These are phyloP conservation scores for Eudorina sp. DNA, from an alignment of 139 green algal species.

Conservation along the genomic window DNA sequence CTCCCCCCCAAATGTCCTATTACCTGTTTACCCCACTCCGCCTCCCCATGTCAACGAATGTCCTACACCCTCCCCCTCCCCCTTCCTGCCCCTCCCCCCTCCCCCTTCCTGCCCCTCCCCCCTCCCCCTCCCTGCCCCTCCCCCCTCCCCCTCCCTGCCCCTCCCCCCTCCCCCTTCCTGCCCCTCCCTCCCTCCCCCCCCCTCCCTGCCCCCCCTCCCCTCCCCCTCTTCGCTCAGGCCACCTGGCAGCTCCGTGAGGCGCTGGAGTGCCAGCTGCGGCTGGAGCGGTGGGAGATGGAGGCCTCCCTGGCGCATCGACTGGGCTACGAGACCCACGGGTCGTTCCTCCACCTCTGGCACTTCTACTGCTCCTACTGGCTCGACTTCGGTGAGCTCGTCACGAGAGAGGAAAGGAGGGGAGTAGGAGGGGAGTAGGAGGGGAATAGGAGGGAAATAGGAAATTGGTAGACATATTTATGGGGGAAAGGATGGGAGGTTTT, in stretches of 20 bases:
- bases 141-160: neutral
- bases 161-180: neutral
- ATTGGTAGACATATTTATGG: too few species aligned
- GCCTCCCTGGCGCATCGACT: neutral
- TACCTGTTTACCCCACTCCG: too few species aligned
- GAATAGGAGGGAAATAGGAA: too few species aligned
- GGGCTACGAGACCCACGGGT: neutral
- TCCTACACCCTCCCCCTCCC: neutral
- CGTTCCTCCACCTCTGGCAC: constrained; percentile 71
- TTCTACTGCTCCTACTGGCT: constrained; percentile 89
- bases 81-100: neutral
- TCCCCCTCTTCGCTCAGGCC: constrained; percentile 54
- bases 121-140: neutral
- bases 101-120: neutral
- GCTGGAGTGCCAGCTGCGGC: constrained; percentile 21
- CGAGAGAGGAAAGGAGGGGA: too few species aligned
- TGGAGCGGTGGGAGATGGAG: constrained; percentile 41
- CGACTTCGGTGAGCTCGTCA: constrained; percentile 89
- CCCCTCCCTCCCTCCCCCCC: neutral
- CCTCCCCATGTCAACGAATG: too few species aligned
- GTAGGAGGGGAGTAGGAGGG: too few species aligned
- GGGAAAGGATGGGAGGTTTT: too few species aligned
- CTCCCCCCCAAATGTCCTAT: too few species aligned
- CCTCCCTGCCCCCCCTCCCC: neutral
- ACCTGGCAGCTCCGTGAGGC: constrained; percentile 87